A percentile compares a stretch with the other conserved stretches of the same genome.
These are phyloP conservation scores for Penicillium mononematosum DNA, from an alignment of 495 filamentous ascomycete species.

Conservation along the genomic window DNA sequence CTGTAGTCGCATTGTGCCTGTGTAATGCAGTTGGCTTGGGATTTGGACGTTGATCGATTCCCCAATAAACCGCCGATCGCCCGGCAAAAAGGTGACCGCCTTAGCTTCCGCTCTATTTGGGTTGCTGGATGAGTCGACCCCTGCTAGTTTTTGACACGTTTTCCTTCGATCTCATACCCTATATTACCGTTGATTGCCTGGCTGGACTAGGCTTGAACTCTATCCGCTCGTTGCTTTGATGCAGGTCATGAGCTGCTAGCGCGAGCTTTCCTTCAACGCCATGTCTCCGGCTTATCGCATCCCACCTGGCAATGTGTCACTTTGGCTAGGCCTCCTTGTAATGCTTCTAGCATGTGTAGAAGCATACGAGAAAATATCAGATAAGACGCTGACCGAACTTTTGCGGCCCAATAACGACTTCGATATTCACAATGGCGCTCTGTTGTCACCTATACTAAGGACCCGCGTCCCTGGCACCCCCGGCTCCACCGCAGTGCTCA, in stretches of 20 bases:
- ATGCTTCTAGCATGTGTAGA: conserved; percentile 27
- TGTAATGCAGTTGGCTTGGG: neutral
- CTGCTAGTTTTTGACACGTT: neutral
- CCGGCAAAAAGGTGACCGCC: conserved; percentile 20
- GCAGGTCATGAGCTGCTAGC: conserved; percentile 20
- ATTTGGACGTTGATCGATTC: conserved; percentile 13
- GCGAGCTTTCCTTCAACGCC: conserved; percentile 13
- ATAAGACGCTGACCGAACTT: conserved; percentile 63
- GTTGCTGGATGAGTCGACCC: neutral
- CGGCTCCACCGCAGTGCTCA: conserved; percentile 68
- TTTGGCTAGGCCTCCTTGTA: conserved; percentile 30
- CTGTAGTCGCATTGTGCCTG: conserved; percentile 27
- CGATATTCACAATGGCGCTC: conserved; percentile 67
- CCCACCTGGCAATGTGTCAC: conserved; percentile 27
- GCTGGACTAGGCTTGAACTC: neutral
- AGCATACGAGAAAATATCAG: conserved; percentile 73
- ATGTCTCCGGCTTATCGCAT: conserved; percentile 36
- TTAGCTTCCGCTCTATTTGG: conserved; percentile 19
- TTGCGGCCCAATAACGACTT: conserved; percentile 74
- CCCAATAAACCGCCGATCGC: conserved; percentile 8
- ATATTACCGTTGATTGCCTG: neutral
- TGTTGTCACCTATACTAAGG: conserved; percentile 87
- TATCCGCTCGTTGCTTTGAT: neutral
- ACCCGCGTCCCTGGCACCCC: conserved; percentile 86
- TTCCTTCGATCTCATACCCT: neutral